Percentiles rank a stretch among this genome's conserved stretches.
phyloP scores from a whole-genome alignment of 306 rosid genomes.

The Hippophae rhamnoides region DNA sequence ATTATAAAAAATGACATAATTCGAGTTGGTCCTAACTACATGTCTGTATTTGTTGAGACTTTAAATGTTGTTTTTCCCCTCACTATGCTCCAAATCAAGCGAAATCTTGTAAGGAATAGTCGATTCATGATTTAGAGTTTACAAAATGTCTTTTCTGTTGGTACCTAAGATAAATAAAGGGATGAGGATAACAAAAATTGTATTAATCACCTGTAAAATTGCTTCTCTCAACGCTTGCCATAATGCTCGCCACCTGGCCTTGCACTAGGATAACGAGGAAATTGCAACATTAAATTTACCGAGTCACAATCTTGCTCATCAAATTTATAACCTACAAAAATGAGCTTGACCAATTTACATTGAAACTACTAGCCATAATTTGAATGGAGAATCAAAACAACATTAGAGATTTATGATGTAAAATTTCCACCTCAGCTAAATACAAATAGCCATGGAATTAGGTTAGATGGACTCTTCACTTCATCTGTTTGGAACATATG shows the following conservation, averaged over 20 bases:
- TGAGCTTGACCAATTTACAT: slow-evolving; percentile 64
- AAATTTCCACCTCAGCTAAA: slow-evolving; percentile 28
- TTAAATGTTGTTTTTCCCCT: too few species aligned
- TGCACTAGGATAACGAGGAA: slow-evolving; percentile 97
- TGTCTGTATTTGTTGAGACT: too few species aligned
- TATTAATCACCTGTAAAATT: slow-evolving; percentile 58
- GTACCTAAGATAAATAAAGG: slow-evolving; percentile 33
- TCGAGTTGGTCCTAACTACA: too few species aligned
- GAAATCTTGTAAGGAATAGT: too few species aligned
- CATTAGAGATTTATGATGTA: slow-evolving; percentile 36
- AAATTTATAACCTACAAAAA: slow-evolving; percentile 99
- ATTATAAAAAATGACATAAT: too few species aligned
- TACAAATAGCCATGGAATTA: slow-evolving; percentile 21
- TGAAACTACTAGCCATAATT: slow-evolving; percentile 40
- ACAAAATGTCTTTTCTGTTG: slow-evolving; percentile 29
- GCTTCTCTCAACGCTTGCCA: slow-evolving; percentile 77
- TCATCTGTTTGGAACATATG: too few species aligned
- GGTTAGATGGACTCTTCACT: too few species aligned
- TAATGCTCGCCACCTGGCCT: slow-evolving; percentile 91
- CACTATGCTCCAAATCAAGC: too few species aligned
- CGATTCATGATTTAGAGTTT: background rate
- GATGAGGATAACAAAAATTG: slow-evolving; percentile 32
- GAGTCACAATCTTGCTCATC: slow-evolving; percentile 94
- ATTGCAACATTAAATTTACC: slow-evolving; percentile 84
- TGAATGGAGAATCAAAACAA: slow-evolving; percentile 40